These are phyloP conservation scores for Delitschia confertaspora DNA, from an alignment of 495 filamentous ascomycete species.

Conservation along the genomic window DNA sequence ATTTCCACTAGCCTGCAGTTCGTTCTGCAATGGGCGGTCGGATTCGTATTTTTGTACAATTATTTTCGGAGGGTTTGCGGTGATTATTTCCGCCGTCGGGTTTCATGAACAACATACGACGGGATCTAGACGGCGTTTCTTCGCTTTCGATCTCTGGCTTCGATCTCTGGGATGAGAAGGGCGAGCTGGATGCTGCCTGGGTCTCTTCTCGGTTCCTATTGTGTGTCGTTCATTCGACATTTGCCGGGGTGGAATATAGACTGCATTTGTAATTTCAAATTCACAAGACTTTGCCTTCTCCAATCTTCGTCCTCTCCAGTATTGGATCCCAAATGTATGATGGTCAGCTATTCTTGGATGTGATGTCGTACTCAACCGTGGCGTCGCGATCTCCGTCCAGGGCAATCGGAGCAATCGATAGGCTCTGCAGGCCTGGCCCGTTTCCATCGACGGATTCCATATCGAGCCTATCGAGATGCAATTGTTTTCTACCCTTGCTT, in stretches of 20 bases:
- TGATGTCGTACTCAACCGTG: conserved; percentile 11
- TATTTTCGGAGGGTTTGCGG: conserved; percentile 17
- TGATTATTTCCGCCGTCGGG: conserved; percentile 7
- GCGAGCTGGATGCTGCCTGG: conserved; percentile 19
- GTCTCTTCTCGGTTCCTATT: conserved; percentile 15
- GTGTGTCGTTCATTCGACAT: conserved; percentile 26
- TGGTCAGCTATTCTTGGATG: conserved; percentile 3
- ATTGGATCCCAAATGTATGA: too few species aligned
- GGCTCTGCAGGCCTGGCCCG: conserved; percentile 7
- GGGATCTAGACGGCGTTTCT: conserved; percentile 15
- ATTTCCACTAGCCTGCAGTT: conserved; percentile 22
- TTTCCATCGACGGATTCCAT: neutral
- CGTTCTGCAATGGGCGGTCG: conserved; percentile 19
- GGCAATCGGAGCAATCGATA: conserved; percentile 6
- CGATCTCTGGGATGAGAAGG: neutral
- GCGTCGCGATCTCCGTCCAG: conserved; percentile 16
- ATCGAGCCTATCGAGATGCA: conserved; percentile 7
- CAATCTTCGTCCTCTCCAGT: neutral
- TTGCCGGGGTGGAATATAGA: conserved; percentile 16
- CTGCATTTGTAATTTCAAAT: conserved; percentile 24
- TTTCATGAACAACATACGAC: conserved; percentile 17
- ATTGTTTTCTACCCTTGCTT: conserved; percentile 27
- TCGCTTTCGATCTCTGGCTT: conserved; percentile 5
- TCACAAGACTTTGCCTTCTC: conserved; percentile 13
- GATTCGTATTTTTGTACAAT: conserved; percentile 26